Evolutionary conservation across 495 filamentous ascomycete genomes (phyloP).

Genomic region (Podospora anserina): DNA sequence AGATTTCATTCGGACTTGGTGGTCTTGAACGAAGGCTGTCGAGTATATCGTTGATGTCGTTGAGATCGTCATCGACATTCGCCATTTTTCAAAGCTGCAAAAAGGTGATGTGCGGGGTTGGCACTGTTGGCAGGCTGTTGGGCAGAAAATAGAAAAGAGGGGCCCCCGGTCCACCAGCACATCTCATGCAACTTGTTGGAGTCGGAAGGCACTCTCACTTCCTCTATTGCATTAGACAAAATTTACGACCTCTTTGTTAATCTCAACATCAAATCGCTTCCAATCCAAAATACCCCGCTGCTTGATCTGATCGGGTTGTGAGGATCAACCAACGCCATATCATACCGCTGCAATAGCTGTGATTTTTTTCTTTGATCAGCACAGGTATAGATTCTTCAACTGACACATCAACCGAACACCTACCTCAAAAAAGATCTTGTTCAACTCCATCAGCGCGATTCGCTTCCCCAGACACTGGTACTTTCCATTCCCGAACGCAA

Average conservation of each 20-base stretch:
- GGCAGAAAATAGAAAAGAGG: not conserved
- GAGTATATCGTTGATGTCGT: not conserved
- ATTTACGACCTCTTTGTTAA: conserved; percentile 14
- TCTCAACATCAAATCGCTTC: conserved; percentile 14
- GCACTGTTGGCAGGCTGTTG: not conserved
- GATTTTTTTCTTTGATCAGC: no score
- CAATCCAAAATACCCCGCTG: conserved; percentile 18
- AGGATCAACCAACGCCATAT: conserved; percentile 45
- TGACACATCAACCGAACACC: conserved; percentile 12
- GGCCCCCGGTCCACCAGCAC: not conserved
- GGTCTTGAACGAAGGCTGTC: not conserved
- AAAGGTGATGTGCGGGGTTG: not conserved
- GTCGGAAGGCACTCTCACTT: not conserved
- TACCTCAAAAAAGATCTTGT: conserved; percentile 55
- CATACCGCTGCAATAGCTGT: conserved; percentile 23
- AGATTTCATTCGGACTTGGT: not conserved
- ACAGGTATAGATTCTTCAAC: not conserved
- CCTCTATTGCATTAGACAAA: not conserved
- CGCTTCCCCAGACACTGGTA: conserved; percentile 41
- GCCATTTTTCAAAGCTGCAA: not conserved
- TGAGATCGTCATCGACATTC: not conserved
- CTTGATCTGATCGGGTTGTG: conserved; percentile 33
- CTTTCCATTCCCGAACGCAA: conserved; percentile 38
- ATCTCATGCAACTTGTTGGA: not conserved
- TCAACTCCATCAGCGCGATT: conserved; percentile 45